These are phyloP conservation scores for Stephanodiscus triporus DNA, from an alignment of 108 stramenopile species.

Conservation along the genomic window DNA sequence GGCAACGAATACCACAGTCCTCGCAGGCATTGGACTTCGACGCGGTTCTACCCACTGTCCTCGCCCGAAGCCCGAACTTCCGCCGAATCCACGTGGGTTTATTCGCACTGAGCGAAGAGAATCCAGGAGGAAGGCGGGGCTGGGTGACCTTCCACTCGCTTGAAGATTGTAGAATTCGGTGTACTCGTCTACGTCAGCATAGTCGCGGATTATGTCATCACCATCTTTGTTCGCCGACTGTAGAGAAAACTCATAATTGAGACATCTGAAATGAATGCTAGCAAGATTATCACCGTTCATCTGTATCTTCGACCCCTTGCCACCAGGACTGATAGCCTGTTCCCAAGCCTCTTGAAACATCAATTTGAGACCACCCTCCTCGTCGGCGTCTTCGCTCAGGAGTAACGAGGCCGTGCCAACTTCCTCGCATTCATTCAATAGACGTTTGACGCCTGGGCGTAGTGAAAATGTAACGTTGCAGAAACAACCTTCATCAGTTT, in stretches of 20 bases:
- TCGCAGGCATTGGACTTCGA: constrained; percentile 64
- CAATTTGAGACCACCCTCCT: constrained; percentile 13
- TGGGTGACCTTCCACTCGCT: constrained; percentile 51
- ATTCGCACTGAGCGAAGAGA: constrained; percentile 59
- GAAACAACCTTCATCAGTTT: neutral
- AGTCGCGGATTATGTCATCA: neutral
- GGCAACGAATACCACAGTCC: constrained; percentile 64
- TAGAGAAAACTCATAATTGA: constrained; percentile 8
- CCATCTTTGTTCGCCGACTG: neutral
- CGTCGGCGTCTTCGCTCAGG: constrained; percentile 18
- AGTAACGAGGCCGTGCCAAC: constrained; percentile 67
- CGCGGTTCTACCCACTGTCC: constrained; percentile 64
- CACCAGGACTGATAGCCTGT: neutral
- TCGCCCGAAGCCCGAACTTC: constrained; percentile 75
- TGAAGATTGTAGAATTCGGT: constrained; percentile 40
- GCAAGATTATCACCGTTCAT: constrained; percentile 5
- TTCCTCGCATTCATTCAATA: constrained; percentile 72
- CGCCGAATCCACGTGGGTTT: constrained; percentile 82
- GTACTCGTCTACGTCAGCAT: constrained; percentile 15
- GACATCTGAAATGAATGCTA: constrained; percentile 25
- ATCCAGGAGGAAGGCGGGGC: constrained; percentile 66
- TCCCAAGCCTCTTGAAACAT: constrained; percentile 20
- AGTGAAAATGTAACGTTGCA: constrained; percentile 3
- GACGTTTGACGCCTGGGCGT: constrained; percentile 50
- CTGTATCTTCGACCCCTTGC: neutral